Evolutionary conservation across 495 filamentous ascomycete genomes (phyloP).

Genomic region (Aspergillus hancockii): DNA sequence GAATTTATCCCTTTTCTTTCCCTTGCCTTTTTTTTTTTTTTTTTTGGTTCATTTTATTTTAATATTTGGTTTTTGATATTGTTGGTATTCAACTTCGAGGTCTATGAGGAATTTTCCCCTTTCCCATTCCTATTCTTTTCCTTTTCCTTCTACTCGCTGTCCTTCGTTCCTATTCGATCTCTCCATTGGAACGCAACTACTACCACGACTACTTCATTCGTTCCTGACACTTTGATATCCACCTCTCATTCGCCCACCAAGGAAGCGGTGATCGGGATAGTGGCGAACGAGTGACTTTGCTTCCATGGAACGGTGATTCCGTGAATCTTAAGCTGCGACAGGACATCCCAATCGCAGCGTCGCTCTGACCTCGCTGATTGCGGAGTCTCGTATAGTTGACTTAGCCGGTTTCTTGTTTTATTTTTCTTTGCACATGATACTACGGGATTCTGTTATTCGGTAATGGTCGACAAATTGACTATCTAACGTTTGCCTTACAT

Average conservation of each 20-base stretch:
- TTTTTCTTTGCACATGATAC: conserved; percentile 6
- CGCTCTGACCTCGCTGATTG: conserved; percentile 1
- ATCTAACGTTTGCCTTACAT: background rate
- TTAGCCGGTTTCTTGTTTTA: background rate
- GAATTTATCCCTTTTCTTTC: background rate
- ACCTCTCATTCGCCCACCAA: background rate
- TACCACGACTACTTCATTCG: background rate
- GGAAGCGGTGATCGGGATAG: conserved; percentile 7
- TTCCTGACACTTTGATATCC: background rate
- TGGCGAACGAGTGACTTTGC: conserved; percentile 7
- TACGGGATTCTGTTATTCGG: background rate
- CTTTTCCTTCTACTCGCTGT: too few species aligned
- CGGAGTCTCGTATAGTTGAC: background rate
- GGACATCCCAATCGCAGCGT: background rate
- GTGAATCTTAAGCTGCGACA: background rate
- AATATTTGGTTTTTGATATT: too few species aligned
- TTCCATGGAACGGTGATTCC: background rate
- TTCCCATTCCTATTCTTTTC: background rate
- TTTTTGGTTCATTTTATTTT: background rate
- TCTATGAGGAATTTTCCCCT: background rate
- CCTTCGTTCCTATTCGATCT: too few species aligned
- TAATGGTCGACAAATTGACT: conserved; percentile 6
- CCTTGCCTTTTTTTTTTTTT: background rate
- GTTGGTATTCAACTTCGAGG: background rate
- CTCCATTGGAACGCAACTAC: too few species aligned